Base-by-base conservation (phyloP, 225 moss, liverwort and hornwort genomes). In the Anthoceros angustus region DNA sequence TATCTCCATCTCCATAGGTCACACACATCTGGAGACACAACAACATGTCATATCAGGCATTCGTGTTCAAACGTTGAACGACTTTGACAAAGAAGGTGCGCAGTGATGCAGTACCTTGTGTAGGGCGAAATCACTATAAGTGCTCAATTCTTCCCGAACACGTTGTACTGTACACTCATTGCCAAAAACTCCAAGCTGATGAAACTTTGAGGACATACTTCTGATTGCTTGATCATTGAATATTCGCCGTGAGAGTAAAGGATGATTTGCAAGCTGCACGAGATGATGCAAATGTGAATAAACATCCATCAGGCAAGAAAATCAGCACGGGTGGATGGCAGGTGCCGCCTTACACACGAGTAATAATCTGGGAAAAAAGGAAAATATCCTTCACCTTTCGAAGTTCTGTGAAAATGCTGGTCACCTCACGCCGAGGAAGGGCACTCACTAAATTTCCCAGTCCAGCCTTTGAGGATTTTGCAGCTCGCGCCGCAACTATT, bases 341-440 rank as follows among this genome's bases (percentile, higher is more conserved):
- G 32, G 32, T 32, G 32, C 32, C 4, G 32, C 32, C 32, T 32
- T 32, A 4, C 32, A 32, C 32, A 32, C 32, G 32, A 32, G 32
- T 32, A 32, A 32, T 32, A 32, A 32, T 32, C 32, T 25, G 7
- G 9, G 0, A 41, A 38, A 21, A 48, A 67, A 48, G 32, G 7
- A 24, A 42, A 48, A 50, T 16, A 46, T 18, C 46, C 43, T 75
- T 45, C 43, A 95, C 86, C 86, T 95, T 95, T 71, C 94, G 80
- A 50, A 95, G 66, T 78, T 95, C 90, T 9, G 94, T 88, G 64
- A 95, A 95, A 65, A 95, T 91, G 72, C 88, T 91, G 63, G 88
- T 86, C 72, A 95, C 87, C 83, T 95, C 90, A 70, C 85, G 80
- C 62, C 78, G 88, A 60, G 94, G 94, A 71, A 87, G 78, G 60